Percentiles rank a stretch among this genome's conserved stretches.
Evolutionary conservation across 83 land plant species (phyloP).

Genomic region (Diphasiastrum complanatum): DNA sequence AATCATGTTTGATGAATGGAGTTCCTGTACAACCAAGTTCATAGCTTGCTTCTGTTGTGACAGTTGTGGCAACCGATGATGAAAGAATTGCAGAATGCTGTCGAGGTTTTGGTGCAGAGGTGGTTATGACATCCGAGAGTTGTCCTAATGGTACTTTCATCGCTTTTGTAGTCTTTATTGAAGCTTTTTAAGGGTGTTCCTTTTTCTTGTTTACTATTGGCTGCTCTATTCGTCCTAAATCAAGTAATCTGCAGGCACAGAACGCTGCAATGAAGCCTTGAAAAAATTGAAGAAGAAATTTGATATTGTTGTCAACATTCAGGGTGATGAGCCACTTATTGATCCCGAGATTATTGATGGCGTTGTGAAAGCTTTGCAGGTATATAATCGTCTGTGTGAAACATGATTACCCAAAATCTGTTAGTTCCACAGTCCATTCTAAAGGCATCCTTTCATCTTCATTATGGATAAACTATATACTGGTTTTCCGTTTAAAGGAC

Average conservation of each 20-base stretch:
- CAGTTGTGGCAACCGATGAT: slow-evolving; percentile 98
- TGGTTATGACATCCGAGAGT: slow-evolving; percentile 87
- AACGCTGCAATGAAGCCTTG: slow-evolving; percentile 91
- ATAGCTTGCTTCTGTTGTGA: not conserved
- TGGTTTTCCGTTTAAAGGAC: too few species aligned
- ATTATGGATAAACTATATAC: too few species aligned
- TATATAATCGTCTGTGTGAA: slow-evolving; percentile 16
- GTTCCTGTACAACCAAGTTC: not conserved
- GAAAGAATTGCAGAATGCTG: slow-evolving; percentile 87
- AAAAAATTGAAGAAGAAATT: slow-evolving; percentile 68
- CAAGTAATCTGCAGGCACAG: slow-evolving; percentile 51
- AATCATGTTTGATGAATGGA: not conserved
- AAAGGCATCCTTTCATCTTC: too few species aligned
- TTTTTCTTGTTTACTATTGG: not conserved
- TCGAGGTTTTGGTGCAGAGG: slow-evolving; percentile 84
- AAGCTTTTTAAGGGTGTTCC: not conserved
- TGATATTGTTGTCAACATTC: slow-evolving; percentile 96
- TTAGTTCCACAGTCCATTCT: not conserved
- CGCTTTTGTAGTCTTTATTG: not conserved
- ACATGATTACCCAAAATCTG: not conserved
- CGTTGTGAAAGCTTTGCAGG: slow-evolving; percentile 85
- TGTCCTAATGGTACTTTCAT: slow-evolving; percentile 70
- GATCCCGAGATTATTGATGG: slow-evolving; percentile 98
- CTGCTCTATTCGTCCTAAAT: not conserved
- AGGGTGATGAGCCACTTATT: slow-evolving; percentile 96